Evolutionary conservation across 345 rosid species (phyloP).

Genomic region (Nephelium lappaceum): DNA sequence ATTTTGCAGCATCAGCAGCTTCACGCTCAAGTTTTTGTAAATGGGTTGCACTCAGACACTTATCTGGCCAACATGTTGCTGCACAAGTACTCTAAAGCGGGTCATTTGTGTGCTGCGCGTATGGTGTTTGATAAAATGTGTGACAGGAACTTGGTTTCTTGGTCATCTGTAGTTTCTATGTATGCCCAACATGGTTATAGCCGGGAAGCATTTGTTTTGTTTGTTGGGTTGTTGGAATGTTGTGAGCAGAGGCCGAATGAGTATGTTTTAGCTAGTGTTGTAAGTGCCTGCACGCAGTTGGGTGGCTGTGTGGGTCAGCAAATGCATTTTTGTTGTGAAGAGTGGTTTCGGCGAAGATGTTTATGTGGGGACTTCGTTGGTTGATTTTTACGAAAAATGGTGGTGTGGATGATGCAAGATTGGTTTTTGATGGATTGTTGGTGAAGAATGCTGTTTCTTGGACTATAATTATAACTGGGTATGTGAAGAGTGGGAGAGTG

Average conservation of each 20-base stretch:
- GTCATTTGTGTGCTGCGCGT: slow-evolving; percentile 35
- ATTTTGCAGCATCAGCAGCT: slow-evolving; percentile 31
- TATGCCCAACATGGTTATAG: slow-evolving; percentile 45
- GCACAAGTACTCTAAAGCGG: slow-evolving; percentile 28
- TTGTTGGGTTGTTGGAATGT: slow-evolving; percentile 47
- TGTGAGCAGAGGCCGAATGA: slow-evolving; percentile 47
- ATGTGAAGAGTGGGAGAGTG: slow-evolving; percentile 59
- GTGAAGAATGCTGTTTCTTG: slow-evolving; percentile 62
- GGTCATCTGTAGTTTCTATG: slow-evolving; percentile 80
- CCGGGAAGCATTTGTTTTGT: slow-evolving; percentile 46
- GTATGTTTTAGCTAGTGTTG: slow-evolving; percentile 67
- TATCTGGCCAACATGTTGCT: slow-evolving; percentile 53
- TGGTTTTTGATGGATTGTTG: slow-evolving; percentile 57
- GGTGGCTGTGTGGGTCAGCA: slow-evolving; percentile 47
- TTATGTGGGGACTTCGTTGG: slow-evolving; percentile 67
- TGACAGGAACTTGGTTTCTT: slow-evolving; percentile 61
- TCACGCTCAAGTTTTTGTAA: slow-evolving; percentile 51
- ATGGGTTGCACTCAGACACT: slow-evolving; percentile 44
- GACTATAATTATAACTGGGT: slow-evolving; percentile 70
- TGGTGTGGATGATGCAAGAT: slow-evolving; percentile 53
- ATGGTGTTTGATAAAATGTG: slow-evolving; percentile 60
- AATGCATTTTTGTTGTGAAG: slow-evolving; percentile 56
- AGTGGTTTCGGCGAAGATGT: slow-evolving; percentile 60
- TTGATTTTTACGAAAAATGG: slow-evolving; percentile 62
- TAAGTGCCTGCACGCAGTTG: slow-evolving; percentile 52